Evolutionary conservation across 2,329 filamentous ascomycete species (phyloP), one percentile per base, ranked within the genome.

Genomic region (Didymellaceae sp.): DNA sequence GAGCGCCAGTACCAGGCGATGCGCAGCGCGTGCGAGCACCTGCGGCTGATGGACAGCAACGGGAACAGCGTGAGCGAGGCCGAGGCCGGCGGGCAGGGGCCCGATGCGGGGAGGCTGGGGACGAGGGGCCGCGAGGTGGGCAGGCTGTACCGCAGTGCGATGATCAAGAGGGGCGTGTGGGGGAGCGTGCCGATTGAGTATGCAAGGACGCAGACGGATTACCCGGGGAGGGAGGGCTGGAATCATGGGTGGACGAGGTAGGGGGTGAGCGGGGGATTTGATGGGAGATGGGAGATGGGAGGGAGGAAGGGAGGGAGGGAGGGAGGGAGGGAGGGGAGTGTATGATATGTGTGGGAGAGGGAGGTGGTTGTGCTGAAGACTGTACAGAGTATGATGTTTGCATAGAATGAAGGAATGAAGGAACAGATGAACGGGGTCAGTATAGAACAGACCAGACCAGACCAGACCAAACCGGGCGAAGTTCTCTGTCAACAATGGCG

Each of bases 171-270:
- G 75, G 90, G 89, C 6, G 80, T 96, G 14, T 96, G 88, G 78
- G 81, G 80, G 90, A 85, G 86, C 52, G 82, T 97, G 49, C 94
- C 94, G 11, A 92, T 97, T 66, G 94, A 99, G 80, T 97, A 96
- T 79, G 89, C 89, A 21, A 80, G 89, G 59, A 79, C 84, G 57
- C 89, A 96, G 82, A 93, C 89, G 24, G 93, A 97, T 70, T 90
- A 84, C 40, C 93, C 93, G 6, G 79, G 81, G 0, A 82, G 81
- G 67, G 84, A 87, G 61, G 85, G 90, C n/a, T 99, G 93, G 91
- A 94, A 97, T 77, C 86, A 96, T 76, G 87, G 79, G 10, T 99
- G 94, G 94, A 96, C 86, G 78, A 83, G 87, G 75, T 75, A 58
- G 37, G 61, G 46, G 45, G 39, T n/a, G 33, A 14, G 18, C 10